Evolutionary conservation across 805 yeast species (phyloP), one percentile per base, ranked within the genome.

Genomic region (Candida nemodendra): DNA sequence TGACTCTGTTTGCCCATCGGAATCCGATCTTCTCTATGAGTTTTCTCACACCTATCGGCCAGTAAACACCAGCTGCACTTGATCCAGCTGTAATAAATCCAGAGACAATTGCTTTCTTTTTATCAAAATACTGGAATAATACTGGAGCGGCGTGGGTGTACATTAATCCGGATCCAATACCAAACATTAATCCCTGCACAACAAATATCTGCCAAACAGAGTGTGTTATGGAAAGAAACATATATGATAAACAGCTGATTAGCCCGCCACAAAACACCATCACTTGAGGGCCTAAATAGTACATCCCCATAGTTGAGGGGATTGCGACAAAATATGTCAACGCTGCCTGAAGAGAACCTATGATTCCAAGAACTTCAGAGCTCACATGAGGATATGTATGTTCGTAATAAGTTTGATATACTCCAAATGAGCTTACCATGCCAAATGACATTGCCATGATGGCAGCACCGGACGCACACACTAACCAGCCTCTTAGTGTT

Each of bases 141-240:
- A 81, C 62, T 0, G 78, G 68, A 7, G 78, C 65, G 0, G 79
- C 76, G 2, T 88, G 87, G 3, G 77, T 66, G 36, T 78, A 74
- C 47, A 78, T 66, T 13, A 75, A 54, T 0, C 86, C 78, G 29
- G 78, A 57, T 2, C 81, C 81, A 23, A 73, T 49, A 11, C 87
- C 84, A 38, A 72, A 73, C 47, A 83, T 53, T 2, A 81, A 57
- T 8, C 91, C 90, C 57, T 83, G 90, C 8, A 86, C 74, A 18
- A 81, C 55, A 51, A 75, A 81, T 3, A 83, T 49, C 51, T 84
- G 82, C 87, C 88, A 82, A n/a, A 76, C 51, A 14, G 66, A 57
- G 7, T 67, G 72, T 2, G 82, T 61, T 42, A 71, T 73, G 5
- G 82, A 72, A 3, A 88, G 82, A 49, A 82, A 54, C 50, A 84